phyloP scores from a whole-genome alignment of 768 basidiomycete species.

The Trametes punicea region DNA sequence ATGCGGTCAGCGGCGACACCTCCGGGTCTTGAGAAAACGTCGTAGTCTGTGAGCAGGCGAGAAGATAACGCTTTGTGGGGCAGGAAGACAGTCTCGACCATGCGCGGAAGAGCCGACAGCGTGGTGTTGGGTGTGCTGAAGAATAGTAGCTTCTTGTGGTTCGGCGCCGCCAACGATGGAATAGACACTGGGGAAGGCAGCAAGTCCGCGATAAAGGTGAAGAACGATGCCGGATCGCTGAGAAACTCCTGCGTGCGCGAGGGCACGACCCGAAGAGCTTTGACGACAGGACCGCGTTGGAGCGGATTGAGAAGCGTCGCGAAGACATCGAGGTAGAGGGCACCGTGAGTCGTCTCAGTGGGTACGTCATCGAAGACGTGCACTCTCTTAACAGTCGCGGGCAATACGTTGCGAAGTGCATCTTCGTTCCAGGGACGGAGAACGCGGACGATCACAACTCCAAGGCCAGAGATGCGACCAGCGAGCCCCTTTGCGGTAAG shows the following conservation, averaged over 20 bases:
- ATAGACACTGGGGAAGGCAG: conserved; percentile 26
- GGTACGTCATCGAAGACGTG: conserved; percentile 82
- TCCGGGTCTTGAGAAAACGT: conserved; percentile 70
- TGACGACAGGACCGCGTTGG: conserved; percentile 39
- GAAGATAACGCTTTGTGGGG: conserved; percentile 48
- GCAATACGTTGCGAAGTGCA: conserved; percentile 58
- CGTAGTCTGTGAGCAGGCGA: conserved; percentile 66
- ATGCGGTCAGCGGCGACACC: conserved; percentile 69
- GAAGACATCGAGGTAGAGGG: conserved; percentile 72
- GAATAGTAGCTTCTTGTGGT: conserved; percentile 51
- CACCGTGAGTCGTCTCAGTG: conserved; percentile 54
- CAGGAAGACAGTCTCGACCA: conserved; percentile 57
- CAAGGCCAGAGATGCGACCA: conserved; percentile 46
- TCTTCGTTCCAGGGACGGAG: conserved; percentile 78
- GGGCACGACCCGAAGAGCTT: conserved; percentile 58
- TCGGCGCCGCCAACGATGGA: conserved; percentile 25
- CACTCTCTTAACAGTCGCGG: conserved; percentile 52
- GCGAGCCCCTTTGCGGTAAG: conserved; percentile 54
- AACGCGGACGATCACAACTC: conserved; percentile 71
- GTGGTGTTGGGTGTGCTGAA: conserved; percentile 59
- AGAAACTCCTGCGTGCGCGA: conserved; percentile 51
- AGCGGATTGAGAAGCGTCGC: conserved; percentile 46
- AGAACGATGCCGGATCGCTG: conserved; percentile 41
- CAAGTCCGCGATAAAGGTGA: conserved; percentile 35
- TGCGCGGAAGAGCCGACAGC: conserved; percentile 45